Conservation (phyloP, 75 land plant genomes). For the Isoetes taiwanensis region DNA sequence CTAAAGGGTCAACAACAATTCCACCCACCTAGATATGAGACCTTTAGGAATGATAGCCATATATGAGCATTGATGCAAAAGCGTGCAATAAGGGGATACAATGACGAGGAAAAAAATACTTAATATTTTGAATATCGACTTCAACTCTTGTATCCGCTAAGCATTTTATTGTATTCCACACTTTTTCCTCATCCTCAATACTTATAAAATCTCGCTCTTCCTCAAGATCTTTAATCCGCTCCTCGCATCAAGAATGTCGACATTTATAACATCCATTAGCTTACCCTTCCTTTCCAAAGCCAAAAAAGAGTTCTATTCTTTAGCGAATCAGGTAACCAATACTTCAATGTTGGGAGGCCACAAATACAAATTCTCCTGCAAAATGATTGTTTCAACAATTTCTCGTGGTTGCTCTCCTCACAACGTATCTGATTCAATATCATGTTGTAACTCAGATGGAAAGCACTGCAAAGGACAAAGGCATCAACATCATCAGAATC, state of each 20-base stretch:
- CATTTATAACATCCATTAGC: too few species aligned
- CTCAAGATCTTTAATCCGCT: slow-evolving; percentile 60
- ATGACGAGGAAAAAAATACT: slow-evolving; percentile 64
- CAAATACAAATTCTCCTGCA: slow-evolving; percentile 85
- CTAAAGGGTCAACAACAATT: too few species aligned
- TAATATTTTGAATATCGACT: slow-evolving; percentile 59
- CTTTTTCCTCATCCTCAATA: slow-evolving; percentile 83
- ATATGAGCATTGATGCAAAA: too few species aligned
- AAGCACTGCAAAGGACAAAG: slow-evolving; percentile 54
- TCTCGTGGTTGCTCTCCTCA: slow-evolving; percentile 95
- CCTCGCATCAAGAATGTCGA: too few species aligned
- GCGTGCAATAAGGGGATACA: slow-evolving; percentile 79
- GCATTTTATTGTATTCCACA: slow-evolving; percentile 53
- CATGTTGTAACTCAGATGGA: slow-evolving; percentile 98
- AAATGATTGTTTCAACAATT: slow-evolving; percentile 71
- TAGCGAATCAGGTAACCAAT: slow-evolving; percentile 1
- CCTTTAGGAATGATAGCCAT: too few species aligned
- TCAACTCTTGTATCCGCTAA: too few species aligned
- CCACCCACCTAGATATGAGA: too few species aligned
- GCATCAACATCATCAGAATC: neutral
- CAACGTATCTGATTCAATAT: slow-evolving; percentile 89
- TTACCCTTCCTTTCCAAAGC: neutral
- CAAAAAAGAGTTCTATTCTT: neutral
- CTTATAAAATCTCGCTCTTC: slow-evolving; percentile 59
- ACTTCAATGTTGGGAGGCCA: slow-evolving; percentile 87